A percentile compares a stretch with the other conserved stretches of the same genome.
Conservation (phyloP, 495 filamentous ascomycete species). For the Cladorrhinum samala region DNA sequence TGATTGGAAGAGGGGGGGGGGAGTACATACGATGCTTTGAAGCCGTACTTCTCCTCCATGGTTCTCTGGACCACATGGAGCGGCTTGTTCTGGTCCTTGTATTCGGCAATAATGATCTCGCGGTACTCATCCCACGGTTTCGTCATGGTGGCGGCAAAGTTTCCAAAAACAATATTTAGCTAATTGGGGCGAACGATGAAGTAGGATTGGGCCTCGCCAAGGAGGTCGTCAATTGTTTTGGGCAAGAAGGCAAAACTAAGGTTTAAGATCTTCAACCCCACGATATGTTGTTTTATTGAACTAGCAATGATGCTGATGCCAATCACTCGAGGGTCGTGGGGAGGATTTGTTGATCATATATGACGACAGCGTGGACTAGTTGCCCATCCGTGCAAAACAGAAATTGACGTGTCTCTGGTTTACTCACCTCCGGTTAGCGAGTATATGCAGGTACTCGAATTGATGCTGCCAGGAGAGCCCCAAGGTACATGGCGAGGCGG, state of each 20-base stretch:
- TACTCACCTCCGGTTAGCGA: background rate
- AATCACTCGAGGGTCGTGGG: background rate
- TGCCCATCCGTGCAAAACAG: background rate
- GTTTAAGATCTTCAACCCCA: background rate
- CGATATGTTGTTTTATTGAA: too few relatives aligned
- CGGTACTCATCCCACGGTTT: conserved; percentile 38
- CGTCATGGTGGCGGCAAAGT: conserved; percentile 30
- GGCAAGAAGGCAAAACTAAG: too few relatives aligned
- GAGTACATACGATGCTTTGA: conserved; percentile 40
- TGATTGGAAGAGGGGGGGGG: background rate
- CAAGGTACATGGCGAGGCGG: background rate
- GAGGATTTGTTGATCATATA: background rate
- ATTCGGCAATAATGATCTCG: conserved; percentile 31
- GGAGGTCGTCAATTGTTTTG: background rate
- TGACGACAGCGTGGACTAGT: background rate
- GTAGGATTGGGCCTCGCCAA: background rate
- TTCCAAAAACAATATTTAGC: background rate
- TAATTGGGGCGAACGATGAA: background rate
- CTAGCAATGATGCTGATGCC: background rate
- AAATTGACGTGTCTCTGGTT: background rate
- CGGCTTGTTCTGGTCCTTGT: conserved; percentile 35
- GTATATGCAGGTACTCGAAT: background rate
- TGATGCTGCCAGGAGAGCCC: background rate
- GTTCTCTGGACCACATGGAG: conserved; percentile 36
- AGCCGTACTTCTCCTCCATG: conserved; percentile 37